These are phyloP conservation scores for Phtheirospermum japonicum DNA, from an alignment of 257 asterid species.

Conservation along the genomic window DNA sequence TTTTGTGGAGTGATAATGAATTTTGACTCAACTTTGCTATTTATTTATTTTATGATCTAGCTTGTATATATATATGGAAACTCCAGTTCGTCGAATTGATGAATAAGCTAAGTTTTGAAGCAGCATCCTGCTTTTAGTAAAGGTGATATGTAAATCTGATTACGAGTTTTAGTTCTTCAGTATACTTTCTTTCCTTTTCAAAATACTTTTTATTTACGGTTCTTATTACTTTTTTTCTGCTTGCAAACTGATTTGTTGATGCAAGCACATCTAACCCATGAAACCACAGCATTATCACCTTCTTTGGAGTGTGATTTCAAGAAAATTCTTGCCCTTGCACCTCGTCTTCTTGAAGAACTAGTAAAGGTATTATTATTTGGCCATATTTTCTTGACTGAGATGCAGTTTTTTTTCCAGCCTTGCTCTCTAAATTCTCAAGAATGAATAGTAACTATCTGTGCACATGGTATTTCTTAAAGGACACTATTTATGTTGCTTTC, in stretches of 20 bases:
- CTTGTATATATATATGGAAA: slow-evolving; percentile 67
- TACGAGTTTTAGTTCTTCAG: slow-evolving; percentile 25
- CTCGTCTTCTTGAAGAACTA: slow-evolving; percentile 97
- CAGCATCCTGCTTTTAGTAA: slow-evolving; percentile 97
- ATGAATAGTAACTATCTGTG: neutral
- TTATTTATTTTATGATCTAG: neutral
- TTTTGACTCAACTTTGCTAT: slow-evolving; percentile 8
- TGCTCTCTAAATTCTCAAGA: neutral
- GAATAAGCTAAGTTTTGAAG: slow-evolving; percentile 95
- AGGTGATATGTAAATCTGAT: slow-evolving; percentile 48
- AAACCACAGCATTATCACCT: slow-evolving; percentile 79
- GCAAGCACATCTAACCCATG: slow-evolving; percentile 98
- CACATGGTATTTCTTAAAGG: slow-evolving; percentile 1
- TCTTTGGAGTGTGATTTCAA: slow-evolving; percentile 65
- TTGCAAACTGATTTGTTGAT: slow-evolving; percentile 88
- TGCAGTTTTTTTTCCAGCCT: neutral
- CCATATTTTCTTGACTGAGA: slow-evolving; percentile 26
- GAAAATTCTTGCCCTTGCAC: slow-evolving; percentile 89
- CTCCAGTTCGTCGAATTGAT: slow-evolving; percentile 93
- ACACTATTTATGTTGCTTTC: neutral
- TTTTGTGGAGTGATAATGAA: slow-evolving; percentile 16
- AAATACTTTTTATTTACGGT: slow-evolving; percentile 3
- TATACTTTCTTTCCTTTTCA: slow-evolving; percentile 24
- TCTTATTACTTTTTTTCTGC: slow-evolving; percentile 1
- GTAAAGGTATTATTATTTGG: slow-evolving; percentile 66